Conservation (phyloP, 345 rosid genomes). For the Dovyalis caffra region DNA sequence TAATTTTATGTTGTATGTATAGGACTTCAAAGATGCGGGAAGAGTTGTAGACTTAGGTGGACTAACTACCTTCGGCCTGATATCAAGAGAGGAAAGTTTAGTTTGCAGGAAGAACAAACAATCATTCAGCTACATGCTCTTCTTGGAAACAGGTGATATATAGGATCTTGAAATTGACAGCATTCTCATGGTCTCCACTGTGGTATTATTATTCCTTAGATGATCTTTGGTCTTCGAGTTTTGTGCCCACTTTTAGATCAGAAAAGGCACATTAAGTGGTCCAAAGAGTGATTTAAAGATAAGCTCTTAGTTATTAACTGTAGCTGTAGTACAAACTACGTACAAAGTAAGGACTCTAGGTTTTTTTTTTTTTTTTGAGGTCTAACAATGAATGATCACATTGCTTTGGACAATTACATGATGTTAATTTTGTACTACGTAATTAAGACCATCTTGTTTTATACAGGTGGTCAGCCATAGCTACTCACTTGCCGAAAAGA, state of each 20-base stretch:
- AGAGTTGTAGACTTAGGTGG: slow-evolving; percentile 21
- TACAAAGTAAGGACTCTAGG: too few species aligned
- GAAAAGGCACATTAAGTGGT: too few species aligned
- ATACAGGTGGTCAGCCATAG: slow-evolving; percentile 12
- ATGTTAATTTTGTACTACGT: background rate
- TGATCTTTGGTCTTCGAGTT: background rate
- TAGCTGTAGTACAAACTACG: background rate
- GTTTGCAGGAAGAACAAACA: slow-evolving; percentile 12
- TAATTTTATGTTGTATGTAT: background rate
- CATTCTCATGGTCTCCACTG: background rate
- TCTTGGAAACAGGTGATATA: slow-evolving; percentile 18
- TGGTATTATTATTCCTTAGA: background rate
- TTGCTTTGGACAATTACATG: background rate
- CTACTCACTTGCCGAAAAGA: slow-evolving; percentile 11
- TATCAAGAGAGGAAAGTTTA: slow-evolving; percentile 20
- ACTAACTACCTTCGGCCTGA: slow-evolving; percentile 15
- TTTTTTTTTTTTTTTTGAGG: too few species aligned
- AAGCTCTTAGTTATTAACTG: background rate
- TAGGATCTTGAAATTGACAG: background rate
- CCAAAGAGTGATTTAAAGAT: background rate
- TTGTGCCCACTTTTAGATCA: background rate
- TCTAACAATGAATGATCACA: background rate
- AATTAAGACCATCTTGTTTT: background rate
- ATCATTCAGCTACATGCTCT: slow-evolving; percentile 20
- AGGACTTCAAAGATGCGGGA: slow-evolving; percentile 19